Evolutionary conservation across 1,284 basidiomycete genomes (phyloP).

Genomic region (Cutaneotrichosporon dermatis): DNA sequence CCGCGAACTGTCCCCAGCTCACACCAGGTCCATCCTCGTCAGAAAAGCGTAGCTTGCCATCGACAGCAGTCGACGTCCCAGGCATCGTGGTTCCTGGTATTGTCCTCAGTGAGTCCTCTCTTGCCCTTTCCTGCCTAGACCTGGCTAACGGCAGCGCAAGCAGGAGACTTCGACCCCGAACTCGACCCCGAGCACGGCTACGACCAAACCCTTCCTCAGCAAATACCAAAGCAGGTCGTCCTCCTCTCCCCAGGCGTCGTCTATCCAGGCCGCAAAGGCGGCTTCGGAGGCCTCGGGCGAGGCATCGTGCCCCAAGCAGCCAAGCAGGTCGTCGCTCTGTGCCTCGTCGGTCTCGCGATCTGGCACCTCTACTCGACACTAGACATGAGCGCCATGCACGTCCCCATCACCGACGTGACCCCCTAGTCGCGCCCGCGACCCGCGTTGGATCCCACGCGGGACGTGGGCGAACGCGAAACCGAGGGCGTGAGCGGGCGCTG

Average conservation of each 20-base stretch:
- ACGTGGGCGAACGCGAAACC: too few relatives aligned
- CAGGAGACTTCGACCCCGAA: slow-evolving; percentile 1
- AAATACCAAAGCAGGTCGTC: slow-evolving; percentile 26
- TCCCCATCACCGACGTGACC: neutral
- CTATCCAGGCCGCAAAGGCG: slow-evolving; percentile 10
- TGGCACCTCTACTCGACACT: slow-evolving; percentile 16
- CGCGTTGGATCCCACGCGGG: too few relatives aligned
- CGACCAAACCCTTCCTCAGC: neutral
- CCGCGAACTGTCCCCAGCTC: neutral
- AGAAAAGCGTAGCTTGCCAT: slow-evolving; percentile 1
- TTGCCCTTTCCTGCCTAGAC: neutral
- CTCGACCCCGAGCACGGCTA: neutral
- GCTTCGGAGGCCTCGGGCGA: neutral
- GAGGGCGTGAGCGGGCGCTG: too few relatives aligned
- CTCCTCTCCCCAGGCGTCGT: slow-evolving; percentile 24
- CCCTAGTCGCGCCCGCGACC: neutral
- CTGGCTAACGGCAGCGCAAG: slow-evolving; percentile 1
- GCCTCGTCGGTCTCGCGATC: slow-evolving; percentile 12
- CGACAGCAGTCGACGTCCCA: neutral
- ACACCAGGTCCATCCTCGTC: neutral
- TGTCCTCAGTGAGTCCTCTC: slow-evolving; percentile 5
- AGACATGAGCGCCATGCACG: neutral
- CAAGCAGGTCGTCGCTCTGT: slow-evolving; percentile 7
- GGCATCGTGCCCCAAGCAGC: neutral
- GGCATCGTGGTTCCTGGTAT: slow-evolving; percentile 4